These are phyloP conservation scores for Camelina sativa DNA, from an alignment of 345 rosid species.

Conservation along the genomic window DNA sequence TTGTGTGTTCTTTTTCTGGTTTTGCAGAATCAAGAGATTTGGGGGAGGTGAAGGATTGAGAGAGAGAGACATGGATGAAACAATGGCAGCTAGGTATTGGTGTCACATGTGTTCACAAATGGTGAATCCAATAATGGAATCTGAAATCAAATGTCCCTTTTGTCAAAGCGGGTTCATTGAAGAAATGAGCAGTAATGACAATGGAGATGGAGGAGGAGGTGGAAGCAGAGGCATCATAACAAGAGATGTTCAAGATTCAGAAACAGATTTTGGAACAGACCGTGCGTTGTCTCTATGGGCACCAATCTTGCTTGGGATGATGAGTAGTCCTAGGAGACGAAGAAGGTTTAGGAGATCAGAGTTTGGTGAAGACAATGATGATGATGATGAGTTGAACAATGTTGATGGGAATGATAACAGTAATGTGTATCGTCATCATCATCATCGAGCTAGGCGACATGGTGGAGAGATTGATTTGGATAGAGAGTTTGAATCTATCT, in stretches of 20 bases:
- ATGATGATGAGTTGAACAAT: conserved; percentile 36
- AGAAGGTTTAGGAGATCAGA: conserved; percentile 62
- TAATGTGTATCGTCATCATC: conserved; percentile 45
- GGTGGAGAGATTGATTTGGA: conserved; percentile 65
- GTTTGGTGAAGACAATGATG: conserved; percentile 59
- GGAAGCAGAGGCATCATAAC: conserved; percentile 15
- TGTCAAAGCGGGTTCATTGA: conserved; percentile 58
- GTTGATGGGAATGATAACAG: conserved; percentile 58
- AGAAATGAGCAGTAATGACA: conserved; percentile 34
- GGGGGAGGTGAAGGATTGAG: background rate
- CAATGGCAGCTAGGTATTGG: conserved; percentile 58
- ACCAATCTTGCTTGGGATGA: conserved; percentile 85
- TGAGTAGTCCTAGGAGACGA: conserved; percentile 62
- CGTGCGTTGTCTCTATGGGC: conserved; percentile 83
- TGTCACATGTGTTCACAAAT: conserved; percentile 72
- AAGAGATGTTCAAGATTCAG: conserved; percentile 45
- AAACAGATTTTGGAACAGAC: conserved; percentile 73
- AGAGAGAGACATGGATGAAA: conserved; percentile 58
- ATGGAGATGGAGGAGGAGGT: background rate
- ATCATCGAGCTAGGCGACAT: conserved; percentile 44
- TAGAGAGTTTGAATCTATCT: conserved; percentile 66
- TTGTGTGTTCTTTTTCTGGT: conserved; percentile 11
- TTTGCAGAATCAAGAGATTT: conserved; percentile 35
- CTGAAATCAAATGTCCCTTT: conserved; percentile 84
- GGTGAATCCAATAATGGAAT: conserved; percentile 70